These are phyloP conservation scores for Hirsutella rhossiliensis DNA, from an alignment of 2,329 filamentous ascomycete genomes.

Conservation along the genomic window DNA sequence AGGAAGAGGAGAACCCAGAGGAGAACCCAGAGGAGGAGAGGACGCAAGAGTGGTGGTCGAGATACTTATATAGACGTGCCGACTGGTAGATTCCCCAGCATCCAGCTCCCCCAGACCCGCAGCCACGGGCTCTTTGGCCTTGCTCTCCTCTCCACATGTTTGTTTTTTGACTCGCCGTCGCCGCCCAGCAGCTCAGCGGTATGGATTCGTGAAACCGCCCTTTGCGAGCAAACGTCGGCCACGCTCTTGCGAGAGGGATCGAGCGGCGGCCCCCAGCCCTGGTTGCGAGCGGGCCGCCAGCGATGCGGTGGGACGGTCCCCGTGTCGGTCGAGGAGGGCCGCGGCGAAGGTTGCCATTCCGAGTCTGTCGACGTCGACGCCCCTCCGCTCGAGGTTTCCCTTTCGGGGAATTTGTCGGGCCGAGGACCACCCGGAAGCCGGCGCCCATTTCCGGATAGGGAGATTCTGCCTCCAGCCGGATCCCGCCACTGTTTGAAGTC, in stretches of 20 bases:
- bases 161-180: background rate
- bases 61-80: background rate
- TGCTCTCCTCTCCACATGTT: background rate
- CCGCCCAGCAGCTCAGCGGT: background rate
- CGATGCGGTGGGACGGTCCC: too few relatives aligned
- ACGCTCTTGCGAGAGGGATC: background rate
- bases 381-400: background rate
- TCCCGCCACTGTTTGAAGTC: background rate
- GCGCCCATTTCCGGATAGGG: background rate
- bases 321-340: too few relatives aligned
- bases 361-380: background rate
- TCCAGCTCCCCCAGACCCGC: background rate
- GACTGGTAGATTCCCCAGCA: too few relatives aligned
- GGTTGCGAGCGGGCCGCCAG: too few relatives aligned
- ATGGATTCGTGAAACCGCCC: background rate
- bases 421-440: background rate
- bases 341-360: too few relatives aligned
- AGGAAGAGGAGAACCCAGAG: too few relatives aligned
- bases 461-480: background rate
- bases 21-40: background rate
- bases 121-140: background rate
- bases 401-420: background rate
- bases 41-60: background rate
- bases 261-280: too few relatives aligned
- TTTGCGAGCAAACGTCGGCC: background rate